A percentile compares a stretch with the other conserved stretches of the same genome.
phyloP scores from a whole-genome alignment of 2,329 filamentous ascomycete species.

The Hymenotorrendiella dingleyae region DNA sequence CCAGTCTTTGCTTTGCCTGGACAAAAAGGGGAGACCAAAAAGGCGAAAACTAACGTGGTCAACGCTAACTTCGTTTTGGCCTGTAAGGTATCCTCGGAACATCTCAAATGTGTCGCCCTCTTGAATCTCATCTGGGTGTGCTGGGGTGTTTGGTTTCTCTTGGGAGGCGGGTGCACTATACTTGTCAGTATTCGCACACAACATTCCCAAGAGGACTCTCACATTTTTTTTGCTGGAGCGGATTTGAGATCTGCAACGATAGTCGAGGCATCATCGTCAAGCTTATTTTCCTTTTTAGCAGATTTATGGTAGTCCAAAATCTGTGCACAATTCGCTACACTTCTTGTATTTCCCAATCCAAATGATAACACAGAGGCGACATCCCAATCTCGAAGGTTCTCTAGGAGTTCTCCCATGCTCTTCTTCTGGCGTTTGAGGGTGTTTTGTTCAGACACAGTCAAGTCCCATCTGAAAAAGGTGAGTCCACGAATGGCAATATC shows the following conservation, averaged over 20 bases:
- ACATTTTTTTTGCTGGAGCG: no score
- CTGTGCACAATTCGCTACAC: not conserved
- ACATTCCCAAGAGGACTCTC: no score
- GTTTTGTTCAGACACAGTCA: not conserved
- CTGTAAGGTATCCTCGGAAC: not conserved
- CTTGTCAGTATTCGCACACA: not conserved
- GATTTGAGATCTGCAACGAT: no score
- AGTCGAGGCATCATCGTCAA: not conserved
- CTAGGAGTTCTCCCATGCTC: not conserved
- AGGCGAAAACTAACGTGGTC: not conserved
- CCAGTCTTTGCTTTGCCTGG: not conserved
- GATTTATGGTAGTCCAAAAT: not conserved
- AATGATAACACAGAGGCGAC: not conserved
- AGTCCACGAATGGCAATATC: no score
- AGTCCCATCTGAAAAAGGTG: not conserved
- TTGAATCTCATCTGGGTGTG: not conserved
- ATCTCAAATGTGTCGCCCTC: not conserved
- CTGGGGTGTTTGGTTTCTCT: not conserved
- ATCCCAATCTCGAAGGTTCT: not conserved
- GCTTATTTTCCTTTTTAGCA: not conserved
- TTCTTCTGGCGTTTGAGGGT: not conserved
- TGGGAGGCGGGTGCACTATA: not conserved
- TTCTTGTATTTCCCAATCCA: not conserved
- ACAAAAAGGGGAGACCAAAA: not conserved
- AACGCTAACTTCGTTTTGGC: not conserved